Conservation (phyloP, 2,329 filamentous ascomycete species). For the Akanthomyces lecanii region DNA sequence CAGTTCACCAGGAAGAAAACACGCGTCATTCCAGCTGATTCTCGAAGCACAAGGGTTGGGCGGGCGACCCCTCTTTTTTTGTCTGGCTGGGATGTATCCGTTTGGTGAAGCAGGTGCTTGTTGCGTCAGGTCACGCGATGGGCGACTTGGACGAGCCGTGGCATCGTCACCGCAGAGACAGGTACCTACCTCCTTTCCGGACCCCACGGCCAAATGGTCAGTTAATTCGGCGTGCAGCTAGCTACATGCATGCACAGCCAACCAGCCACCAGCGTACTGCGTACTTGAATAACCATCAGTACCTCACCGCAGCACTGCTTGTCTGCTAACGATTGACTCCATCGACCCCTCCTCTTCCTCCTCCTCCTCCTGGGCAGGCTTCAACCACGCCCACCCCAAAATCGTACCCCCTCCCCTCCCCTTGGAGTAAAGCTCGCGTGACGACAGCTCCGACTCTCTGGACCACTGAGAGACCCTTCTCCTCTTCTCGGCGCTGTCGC, state of each 20-base stretch:
- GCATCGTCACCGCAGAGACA: neutral
- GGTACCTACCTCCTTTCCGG: neutral
- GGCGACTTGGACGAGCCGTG: neutral
- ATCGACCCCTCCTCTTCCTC: neutral
- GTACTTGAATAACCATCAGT: neutral
- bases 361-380: neutral
- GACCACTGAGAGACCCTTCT: neutral
- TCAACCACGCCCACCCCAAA: neutral
- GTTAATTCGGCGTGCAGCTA: neutral
- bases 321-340: neutral
- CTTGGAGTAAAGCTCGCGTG: conserved; percentile 15
- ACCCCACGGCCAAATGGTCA: neutral
- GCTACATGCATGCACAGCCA: too few relatives aligned
- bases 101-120: conserved; percentile 11
- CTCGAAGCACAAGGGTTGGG: neutral
- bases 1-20: too few relatives aligned
- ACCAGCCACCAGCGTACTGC: neutral
- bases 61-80: neutral
- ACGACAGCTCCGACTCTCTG: conserved; percentile 14
- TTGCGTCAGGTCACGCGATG: conserved; percentile 26
- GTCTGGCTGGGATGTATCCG: neutral
- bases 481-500: neutral
- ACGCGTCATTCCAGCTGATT: neutral
- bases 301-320: neutral
- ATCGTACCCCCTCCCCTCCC: neutral